phyloP scores from a whole-genome alignment of 345 rosid species.

The Brassica carinata region DNA sequence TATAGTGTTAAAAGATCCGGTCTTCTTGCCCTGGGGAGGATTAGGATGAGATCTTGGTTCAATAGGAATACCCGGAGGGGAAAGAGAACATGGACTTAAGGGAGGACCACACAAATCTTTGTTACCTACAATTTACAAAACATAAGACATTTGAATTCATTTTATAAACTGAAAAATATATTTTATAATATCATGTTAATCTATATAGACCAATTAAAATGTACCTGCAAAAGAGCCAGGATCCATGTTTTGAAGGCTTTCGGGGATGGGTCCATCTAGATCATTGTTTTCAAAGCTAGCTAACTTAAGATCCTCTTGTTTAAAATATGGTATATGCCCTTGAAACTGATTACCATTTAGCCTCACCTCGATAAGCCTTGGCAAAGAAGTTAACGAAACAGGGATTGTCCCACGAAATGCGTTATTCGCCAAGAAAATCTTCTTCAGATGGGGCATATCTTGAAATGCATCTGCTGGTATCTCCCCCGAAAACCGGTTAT shows the following conservation, averaged over 20 bases:
- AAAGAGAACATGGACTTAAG: constrained; percentile 42
- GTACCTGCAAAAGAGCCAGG: constrained; percentile 62
- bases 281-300: constrained; percentile 62
- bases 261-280: constrained; percentile 71
- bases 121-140: constrained; percentile 53
- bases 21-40: constrained; percentile 1
- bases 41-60: constrained; percentile 29
- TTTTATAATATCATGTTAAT: neutral
- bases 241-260: constrained; percentile 46
- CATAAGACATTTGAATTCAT: constrained; percentile 10
- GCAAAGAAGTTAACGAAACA: neutral
- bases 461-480: constrained; percentile 53
- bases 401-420: constrained; percentile 33
- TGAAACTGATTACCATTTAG: constrained; percentile 60
- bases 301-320: constrained; percentile 37
- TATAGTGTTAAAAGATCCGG: constrained; percentile 21
- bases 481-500: constrained; percentile 59
- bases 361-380: constrained; percentile 1
- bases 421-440: constrained; percentile 61
- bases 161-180: neutral
- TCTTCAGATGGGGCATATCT: constrained; percentile 63
- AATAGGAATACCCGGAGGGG: constrained; percentile 6
- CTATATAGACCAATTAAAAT: neutral
- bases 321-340: constrained; percentile 62
- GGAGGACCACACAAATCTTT: constrained; percentile 62